Evolutionary conservation across 1,139 yeast species (phyloP), one percentile per base, ranked within the genome.

Genomic region (Blastobotrys proliferans): DNA sequence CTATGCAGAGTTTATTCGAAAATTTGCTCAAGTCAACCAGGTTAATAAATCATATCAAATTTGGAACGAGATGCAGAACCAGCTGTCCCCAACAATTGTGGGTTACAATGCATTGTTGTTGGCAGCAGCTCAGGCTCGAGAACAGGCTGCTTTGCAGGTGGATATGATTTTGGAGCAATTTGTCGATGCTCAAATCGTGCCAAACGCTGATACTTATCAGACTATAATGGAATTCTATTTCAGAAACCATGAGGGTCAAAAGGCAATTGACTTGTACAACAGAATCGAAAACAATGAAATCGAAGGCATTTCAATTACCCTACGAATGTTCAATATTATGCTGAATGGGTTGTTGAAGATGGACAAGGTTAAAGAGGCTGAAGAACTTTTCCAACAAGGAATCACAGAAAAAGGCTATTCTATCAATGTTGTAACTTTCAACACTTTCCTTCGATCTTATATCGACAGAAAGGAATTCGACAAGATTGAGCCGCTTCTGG

Each of bases 101-200:
- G 58, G 69, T 3, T 76, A 78, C 78, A 72, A 74, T 44, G 66
- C 68, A 40, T 58, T 76, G 39, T 58, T 76, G 25, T 55, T 62
- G 34, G 65, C 77, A 1, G 73, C 68, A 19, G 57, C 72, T 3
- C 60, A 62, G 22, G 44, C 60, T 9, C 50, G 51, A 21, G 50
- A 45, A 22, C 55, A 59, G 33, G 60, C 68, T 38, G 51, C 65
- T 13, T 60, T 56, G 5, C 55, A 64, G 10, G 62, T 68, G 25
- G 67, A 67, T 36, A 62, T 62, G 19, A 57, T 73, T 31, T 67
- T 69, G 64, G 52, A 62, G 17, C 61, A 65, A 50, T 66, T 73
- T 59, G 44, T 47, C 4, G 51, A 50, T 6, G 58, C 64, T 29
- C 64, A 68, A 25, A 53, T 63, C 36, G 49, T 55, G 36, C 73